These are phyloP conservation scores for Komagataella ulmi DNA, from an alignment of 805 yeast species.

Conservation along the genomic window DNA sequence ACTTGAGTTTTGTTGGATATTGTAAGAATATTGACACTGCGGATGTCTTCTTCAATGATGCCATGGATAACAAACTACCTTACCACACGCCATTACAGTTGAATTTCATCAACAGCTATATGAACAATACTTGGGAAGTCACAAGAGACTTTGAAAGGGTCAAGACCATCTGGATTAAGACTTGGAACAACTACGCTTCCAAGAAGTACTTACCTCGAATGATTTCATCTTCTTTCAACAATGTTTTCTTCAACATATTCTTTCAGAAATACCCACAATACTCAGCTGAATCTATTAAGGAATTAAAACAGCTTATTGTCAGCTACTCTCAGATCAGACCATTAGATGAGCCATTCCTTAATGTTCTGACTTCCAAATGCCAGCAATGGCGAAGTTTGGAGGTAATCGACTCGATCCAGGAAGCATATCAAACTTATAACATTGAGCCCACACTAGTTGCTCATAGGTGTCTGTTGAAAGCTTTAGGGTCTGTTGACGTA, in stretches of 20 bases:
- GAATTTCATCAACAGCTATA: slow-evolving; percentile 53
- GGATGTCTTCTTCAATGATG: slow-evolving; percentile 61
- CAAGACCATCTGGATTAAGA: slow-evolving; percentile 47
- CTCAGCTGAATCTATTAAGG: slow-evolving; percentile 39
- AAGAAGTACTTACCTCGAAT: slow-evolving; percentile 45
- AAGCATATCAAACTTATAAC: slow-evolving; percentile 42
- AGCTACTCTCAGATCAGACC: slow-evolving; percentile 42
- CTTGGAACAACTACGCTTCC: slow-evolving; percentile 41
- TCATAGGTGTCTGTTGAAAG: slow-evolving; percentile 58
- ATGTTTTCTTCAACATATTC: slow-evolving; percentile 53
- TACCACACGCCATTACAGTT: slow-evolving; percentile 61
- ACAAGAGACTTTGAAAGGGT: slow-evolving; percentile 46
- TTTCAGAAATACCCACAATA: slow-evolving; percentile 42
- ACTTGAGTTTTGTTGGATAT: slow-evolving; percentile 65
- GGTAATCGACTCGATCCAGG: slow-evolving; percentile 51
- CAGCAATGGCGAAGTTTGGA: slow-evolving; percentile 54
- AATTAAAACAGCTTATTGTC: slow-evolving; percentile 42
- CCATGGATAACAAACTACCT: slow-evolving; percentile 57
- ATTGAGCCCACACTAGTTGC: slow-evolving; percentile 56
- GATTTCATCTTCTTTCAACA: slow-evolving; percentile 59
- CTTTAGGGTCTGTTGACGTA: slow-evolving; percentile 51
- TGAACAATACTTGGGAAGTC: slow-evolving; percentile 45
- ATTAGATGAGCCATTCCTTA: slow-evolving; percentile 72
- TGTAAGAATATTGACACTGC: slow-evolving; percentile 64
- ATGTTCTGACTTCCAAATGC: slow-evolving; percentile 56